Evolutionary conservation across 805 yeast genomes (phyloP), one percentile per base, ranked within the genome.

Genomic region (Maudiozyma serrabonitensis): DNA sequence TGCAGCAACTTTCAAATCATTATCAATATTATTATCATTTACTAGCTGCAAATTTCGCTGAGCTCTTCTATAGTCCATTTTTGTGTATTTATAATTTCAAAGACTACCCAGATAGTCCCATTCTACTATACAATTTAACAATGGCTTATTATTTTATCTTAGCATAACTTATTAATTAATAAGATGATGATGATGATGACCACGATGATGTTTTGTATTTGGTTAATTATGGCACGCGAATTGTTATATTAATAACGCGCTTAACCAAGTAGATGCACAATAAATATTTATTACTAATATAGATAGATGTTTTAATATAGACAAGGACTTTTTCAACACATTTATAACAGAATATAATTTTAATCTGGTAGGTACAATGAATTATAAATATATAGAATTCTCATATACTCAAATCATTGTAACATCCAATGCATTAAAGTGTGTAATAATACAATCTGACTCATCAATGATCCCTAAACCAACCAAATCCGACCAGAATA

Each of bases 401-500:
- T 6, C 18, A 35, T 35, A 13, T 6, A n/a, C 38, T 35, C 18
- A 35, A 6, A 35, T n/a, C 38, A 35, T 35, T 1, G 18, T n/a
- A n/a, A 15, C 18, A 31, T 51, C 55, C 26, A 51, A 25, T 16
- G 31, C 43, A n/a, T 45, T 43, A 4, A 41, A 38, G 12, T 26
- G 26, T 6, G 39, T 40, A 8, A 12, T n/a, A 19, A 18, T 9
- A 41, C 51, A 50, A 16, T 59, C 62, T 3, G 59, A 56, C 46
- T 62, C 55, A n/a, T 67, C 56, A 25, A 77, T 54, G 8, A 88
- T 53, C 0, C 84, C 86, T 37, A 84, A 72, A 47, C 75, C 75
- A 19, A 83, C 67, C 60, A 86, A 62, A 63, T 91, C 97, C 12
- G 86, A 88, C 74, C 90, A 73, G 48, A 84, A 77, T 19, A 88